phyloP scores from a whole-genome alignment of 768 basidiomycete species.

The Leccinellum rugosiceps region DNA sequence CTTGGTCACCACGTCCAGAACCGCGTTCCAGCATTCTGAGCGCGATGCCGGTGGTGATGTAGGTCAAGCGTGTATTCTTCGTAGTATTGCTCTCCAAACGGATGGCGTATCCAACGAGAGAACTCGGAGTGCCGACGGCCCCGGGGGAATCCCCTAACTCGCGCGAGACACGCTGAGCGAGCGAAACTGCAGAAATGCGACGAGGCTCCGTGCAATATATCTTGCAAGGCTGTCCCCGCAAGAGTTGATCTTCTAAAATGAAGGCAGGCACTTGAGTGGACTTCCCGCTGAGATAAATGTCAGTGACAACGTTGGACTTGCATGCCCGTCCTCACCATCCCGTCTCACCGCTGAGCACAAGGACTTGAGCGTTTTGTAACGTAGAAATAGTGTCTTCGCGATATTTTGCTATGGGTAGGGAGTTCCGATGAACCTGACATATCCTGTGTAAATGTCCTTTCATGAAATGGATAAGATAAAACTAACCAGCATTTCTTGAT shows the following conservation, averaged over 20 bases:
- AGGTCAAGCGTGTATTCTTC: slow-evolving; percentile 73
- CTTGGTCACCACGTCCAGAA: slow-evolving; percentile 61
- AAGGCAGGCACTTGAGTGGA: slow-evolving; percentile 95
- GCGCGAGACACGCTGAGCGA: slow-evolving; percentile 88
- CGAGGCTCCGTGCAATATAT: slow-evolving; percentile 95
- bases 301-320: slow-evolving; percentile 20
- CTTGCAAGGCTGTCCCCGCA: slow-evolving; percentile 78
- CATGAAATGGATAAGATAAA: neutral
- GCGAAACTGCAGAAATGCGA: slow-evolving; percentile 92
- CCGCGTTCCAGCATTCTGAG: slow-evolving; percentile 94
- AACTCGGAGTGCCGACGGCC: slow-evolving; percentile 69
- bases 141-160: slow-evolving; percentile 87
- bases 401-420: slow-evolving; percentile 83
- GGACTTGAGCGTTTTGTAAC: slow-evolving; percentile 72
- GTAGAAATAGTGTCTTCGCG: slow-evolving; percentile 66
- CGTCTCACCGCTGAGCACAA: slow-evolving; percentile 85
- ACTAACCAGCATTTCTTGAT: slow-evolving; percentile 88
- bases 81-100: slow-evolving; percentile 86
- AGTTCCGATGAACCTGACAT: slow-evolving; percentile 64
- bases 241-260: slow-evolving; percentile 86
- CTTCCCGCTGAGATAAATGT: slow-evolving; percentile 65
- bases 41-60: slow-evolving; percentile 93
- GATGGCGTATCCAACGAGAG: slow-evolving; percentile 92
- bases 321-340: slow-evolving; percentile 58
- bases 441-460: neutral